phyloP scores from a whole-genome alignment of 2,329 filamentous ascomycete species.

The Microdochium trichocladiopsis region DNA sequence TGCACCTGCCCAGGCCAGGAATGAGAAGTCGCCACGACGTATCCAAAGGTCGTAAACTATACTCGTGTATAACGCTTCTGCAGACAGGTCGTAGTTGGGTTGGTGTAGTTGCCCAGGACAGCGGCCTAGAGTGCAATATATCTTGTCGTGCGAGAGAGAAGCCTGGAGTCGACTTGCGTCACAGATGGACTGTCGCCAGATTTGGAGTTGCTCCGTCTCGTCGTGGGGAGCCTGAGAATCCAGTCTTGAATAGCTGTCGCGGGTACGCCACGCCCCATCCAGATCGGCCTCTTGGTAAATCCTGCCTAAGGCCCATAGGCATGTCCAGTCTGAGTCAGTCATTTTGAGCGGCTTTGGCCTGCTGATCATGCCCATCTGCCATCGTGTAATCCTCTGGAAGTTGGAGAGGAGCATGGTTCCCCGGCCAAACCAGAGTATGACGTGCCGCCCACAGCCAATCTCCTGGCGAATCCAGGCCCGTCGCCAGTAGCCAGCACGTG shows the following conservation, averaged over 20 bases:
- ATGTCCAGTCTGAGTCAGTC: neutral
- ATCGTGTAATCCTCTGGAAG: neutral
- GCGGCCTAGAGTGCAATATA: neutral
- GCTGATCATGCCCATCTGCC: neutral
- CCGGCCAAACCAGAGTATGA: neutral
- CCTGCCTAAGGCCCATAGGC: too few species aligned
- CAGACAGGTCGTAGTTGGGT: neutral
- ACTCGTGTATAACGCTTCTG: neutral
- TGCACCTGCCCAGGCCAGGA: neutral
- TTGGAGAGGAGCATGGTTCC: neutral
- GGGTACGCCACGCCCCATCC: neutral
- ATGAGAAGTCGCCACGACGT: neutral
- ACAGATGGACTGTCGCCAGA: neutral
- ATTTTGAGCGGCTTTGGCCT: neutral
- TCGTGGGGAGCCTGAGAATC: too few species aligned
- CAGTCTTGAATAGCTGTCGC: neutral
- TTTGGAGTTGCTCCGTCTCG: neutral
- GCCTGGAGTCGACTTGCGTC: neutral
- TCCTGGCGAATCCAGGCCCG: neutral
- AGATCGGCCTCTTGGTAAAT: neutral
- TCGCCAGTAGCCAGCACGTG: too few species aligned
- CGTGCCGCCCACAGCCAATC: neutral
- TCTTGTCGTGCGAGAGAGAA: neutral
- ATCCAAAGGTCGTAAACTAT: neutral
- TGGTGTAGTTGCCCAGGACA: neutral